Conservation (phyloP, 129 eudicot genomes). For the Artemisia annua region DNA sequence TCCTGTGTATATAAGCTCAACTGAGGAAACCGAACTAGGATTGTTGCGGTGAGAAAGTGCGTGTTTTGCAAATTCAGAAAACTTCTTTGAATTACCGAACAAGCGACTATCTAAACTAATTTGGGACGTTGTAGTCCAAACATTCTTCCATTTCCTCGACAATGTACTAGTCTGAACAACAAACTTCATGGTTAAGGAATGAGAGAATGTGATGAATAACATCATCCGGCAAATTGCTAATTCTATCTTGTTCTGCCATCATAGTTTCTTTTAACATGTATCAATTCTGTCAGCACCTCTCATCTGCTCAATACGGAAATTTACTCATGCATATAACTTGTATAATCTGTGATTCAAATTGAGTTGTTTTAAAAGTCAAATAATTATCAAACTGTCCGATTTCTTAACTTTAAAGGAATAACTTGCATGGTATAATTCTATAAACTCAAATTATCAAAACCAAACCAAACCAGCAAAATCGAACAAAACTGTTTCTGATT, state of each 20-base stretch:
- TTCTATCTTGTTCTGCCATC: neutral
- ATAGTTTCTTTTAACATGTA: too few species aligned
- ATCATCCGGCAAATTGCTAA: neutral
- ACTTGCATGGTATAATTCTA: too few species aligned
- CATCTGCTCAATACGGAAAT: too few species aligned
- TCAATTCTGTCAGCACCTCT: too few species aligned
- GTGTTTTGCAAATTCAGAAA: neutral
- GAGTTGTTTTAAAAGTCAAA: too few species aligned
- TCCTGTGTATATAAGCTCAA: neutral
- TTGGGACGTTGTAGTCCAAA: neutral
- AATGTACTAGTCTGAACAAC: slow-evolving; percentile 5
- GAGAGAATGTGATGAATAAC: neutral
- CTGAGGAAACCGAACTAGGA: neutral
- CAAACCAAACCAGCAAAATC: too few species aligned
- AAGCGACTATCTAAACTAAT: neutral
- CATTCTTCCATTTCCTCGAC: neutral
- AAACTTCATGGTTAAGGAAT: neutral
- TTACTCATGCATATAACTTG: too few species aligned
- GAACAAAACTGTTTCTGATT: too few species aligned
- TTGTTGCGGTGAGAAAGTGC: neutral
- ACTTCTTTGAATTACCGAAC: neutral
- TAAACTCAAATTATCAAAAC: too few species aligned
- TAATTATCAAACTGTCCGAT: too few species aligned
- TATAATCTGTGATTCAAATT: too few species aligned
- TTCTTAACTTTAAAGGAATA: too few species aligned